Conservation (phyloP, 495 filamentous ascomycete genomes). For the Aspergillus bertholletiae region DNA sequence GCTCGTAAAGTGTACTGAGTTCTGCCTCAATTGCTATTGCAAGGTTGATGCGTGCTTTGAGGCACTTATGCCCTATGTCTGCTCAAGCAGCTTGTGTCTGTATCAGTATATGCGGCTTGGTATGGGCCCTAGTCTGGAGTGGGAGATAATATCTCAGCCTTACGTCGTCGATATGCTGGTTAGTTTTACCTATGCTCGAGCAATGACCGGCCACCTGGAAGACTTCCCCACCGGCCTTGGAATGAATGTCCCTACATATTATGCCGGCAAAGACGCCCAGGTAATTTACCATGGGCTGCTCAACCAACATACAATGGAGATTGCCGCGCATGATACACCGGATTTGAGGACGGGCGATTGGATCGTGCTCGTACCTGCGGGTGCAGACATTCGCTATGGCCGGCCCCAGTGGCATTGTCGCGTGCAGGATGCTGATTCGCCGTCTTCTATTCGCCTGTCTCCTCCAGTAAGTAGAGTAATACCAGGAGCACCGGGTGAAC, state of each 20-base stretch:
- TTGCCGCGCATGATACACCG: slow-evolving; percentile 32
- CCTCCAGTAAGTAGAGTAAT: slow-evolving; percentile 7
- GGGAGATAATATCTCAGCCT: slow-evolving; percentile 77
- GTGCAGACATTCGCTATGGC: slow-evolving; percentile 6
- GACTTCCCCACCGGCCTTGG: slow-evolving; percentile 68
- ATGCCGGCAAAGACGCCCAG: neutral
- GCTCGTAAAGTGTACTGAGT: slow-evolving; percentile 79
- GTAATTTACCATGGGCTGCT: slow-evolving; percentile 12
- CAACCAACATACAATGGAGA: slow-evolving; percentile 33
- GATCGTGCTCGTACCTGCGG: slow-evolving; percentile 43
- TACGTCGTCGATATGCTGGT: slow-evolving; percentile 83
- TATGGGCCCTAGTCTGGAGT: slow-evolving; percentile 79
- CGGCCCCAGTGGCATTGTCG: slow-evolving; percentile 20
- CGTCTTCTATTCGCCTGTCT: slow-evolving; percentile 14
- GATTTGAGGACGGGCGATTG: slow-evolving; percentile 53
- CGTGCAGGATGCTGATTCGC: slow-evolving; percentile 9
- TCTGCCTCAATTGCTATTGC: slow-evolving; percentile 83
- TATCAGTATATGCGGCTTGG: slow-evolving; percentile 91
- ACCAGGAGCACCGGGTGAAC: neutral
- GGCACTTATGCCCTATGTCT: slow-evolving; percentile 90
- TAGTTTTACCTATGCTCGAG: slow-evolving; percentile 72
- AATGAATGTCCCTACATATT: slow-evolving; percentile 56
- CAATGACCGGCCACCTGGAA: slow-evolving; percentile 37
- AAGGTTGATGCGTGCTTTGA: slow-evolving; percentile 69
- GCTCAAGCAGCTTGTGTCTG: slow-evolving; percentile 73